phyloP scores from a whole-genome alignment of 768 basidiomycete species.

The Tricholoma flavovirens region DNA sequence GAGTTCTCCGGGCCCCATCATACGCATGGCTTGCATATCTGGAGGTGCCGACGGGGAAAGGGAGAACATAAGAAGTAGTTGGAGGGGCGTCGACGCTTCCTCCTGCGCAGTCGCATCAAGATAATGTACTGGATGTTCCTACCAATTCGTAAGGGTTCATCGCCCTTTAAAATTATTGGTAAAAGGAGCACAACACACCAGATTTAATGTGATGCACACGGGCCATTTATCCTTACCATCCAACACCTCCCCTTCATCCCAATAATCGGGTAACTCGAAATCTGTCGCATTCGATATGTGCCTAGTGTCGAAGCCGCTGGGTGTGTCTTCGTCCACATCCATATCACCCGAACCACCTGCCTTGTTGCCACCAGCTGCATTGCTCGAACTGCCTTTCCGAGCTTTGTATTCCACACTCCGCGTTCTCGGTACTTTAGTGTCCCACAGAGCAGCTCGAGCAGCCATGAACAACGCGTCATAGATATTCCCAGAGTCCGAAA shows the following conservation, averaged over 20 bases:
- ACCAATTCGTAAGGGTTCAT: neutral
- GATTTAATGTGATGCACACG: slow-evolving; percentile 69
- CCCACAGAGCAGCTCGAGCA: slow-evolving; percentile 73
- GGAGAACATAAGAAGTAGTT: slow-evolving; percentile 60
- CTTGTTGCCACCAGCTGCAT: slow-evolving; percentile 12
- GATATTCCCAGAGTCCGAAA: slow-evolving; percentile 70
- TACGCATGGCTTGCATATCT: slow-evolving; percentile 55
- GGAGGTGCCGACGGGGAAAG: slow-evolving; percentile 38
- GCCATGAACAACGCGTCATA: slow-evolving; percentile 78
- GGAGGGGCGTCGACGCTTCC: slow-evolving; percentile 59
- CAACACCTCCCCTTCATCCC: slow-evolving; percentile 76
- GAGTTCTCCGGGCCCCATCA: slow-evolving; percentile 60
- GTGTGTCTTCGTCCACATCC: slow-evolving; percentile 47
- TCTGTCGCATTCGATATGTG: slow-evolving; percentile 52
- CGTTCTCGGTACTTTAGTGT: slow-evolving; percentile 75
- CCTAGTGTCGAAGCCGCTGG: slow-evolving; percentile 58
- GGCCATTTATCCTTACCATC: slow-evolving; percentile 66
- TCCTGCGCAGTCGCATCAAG: slow-evolving; percentile 72
- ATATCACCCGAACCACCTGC: slow-evolving; percentile 34
- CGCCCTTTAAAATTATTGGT: neutral
- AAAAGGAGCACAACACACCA: slow-evolving; percentile 42
- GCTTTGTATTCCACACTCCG: slow-evolving; percentile 64
- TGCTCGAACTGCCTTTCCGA: slow-evolving; percentile 18
- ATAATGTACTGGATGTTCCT: slow-evolving; percentile 59
- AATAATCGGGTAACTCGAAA: slow-evolving; percentile 83